Percentiles rank a stretch among this genome's conserved stretches.
Conservation (phyloP, 2,329 filamentous ascomycete genomes). For the Moelleriella libera region DNA sequence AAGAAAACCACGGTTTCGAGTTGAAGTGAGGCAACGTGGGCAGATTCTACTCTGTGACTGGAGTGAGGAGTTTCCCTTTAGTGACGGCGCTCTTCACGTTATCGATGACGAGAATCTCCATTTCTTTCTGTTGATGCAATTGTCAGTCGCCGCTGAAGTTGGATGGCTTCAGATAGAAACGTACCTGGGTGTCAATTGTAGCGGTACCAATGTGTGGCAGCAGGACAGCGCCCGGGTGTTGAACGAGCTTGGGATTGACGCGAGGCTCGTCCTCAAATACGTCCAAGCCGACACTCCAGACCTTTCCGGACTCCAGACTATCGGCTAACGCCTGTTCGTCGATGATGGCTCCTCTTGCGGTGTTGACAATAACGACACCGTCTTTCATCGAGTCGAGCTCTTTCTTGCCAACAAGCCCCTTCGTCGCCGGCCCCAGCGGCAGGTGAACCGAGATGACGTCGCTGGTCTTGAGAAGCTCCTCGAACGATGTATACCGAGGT, state of each 20-base stretch:
- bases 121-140: slow-evolving; percentile 7
- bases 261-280: slow-evolving; percentile 45
- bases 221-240: slow-evolving; percentile 45
- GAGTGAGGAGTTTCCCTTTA: slow-evolving; percentile 6
- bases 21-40: too few species aligned
- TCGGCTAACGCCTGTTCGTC: slow-evolving; percentile 40
- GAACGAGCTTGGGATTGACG: slow-evolving; percentile 44
- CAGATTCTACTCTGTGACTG: slow-evolving; percentile 5
- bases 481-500: slow-evolving; percentile 33
- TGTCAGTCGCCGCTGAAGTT: neutral
- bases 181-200: slow-evolving; percentile 33
- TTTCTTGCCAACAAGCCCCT: slow-evolving; percentile 33
- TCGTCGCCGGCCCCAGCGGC: slow-evolving; percentile 33
- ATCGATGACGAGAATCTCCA: slow-evolving; percentile 15
- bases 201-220: slow-evolving; percentile 56
- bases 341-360: slow-evolving; percentile 40
- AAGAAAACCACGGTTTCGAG: too few species aligned
- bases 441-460: slow-evolving; percentile 42
- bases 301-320: slow-evolving; percentile 36
- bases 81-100: slow-evolving; percentile 17
- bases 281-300: slow-evolving; percentile 39
- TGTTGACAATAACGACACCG: slow-evolving; percentile 43
- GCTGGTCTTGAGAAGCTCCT: slow-evolving; percentile 34
- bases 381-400: slow-evolving; percentile 39
- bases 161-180: neutral